These are phyloP conservation scores for Hypoxylon lienhwacheense DNA, from an alignment of 495 filamentous ascomycete species.

Conservation along the genomic window DNA sequence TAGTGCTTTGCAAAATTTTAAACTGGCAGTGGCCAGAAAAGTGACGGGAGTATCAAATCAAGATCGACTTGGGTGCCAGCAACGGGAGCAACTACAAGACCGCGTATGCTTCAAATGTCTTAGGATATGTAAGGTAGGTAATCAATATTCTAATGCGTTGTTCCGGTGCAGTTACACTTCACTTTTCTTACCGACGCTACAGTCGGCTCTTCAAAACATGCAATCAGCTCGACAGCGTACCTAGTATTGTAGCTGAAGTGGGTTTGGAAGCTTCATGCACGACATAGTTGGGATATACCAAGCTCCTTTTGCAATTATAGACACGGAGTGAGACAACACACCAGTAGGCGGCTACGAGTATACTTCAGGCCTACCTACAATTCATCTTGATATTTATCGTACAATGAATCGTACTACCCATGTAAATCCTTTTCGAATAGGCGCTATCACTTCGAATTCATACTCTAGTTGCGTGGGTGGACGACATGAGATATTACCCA, in stretches of 20 bases:
- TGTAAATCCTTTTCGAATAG: no score
- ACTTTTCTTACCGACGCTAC: constrained; percentile 1
- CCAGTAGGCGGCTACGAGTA: constrained; percentile 8
- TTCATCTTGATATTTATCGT: constrained; percentile 1
- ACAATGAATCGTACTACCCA: constrained; percentile 4
- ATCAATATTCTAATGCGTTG: background rate
- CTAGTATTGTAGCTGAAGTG: constrained; percentile 16
- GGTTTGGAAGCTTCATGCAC: constrained; percentile 16
- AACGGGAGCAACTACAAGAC: no score
- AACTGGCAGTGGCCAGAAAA: background rate
- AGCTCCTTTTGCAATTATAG: constrained; percentile 6
- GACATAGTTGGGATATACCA: constrained; percentile 18
- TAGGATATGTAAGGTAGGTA: background rate
- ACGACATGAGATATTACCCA: background rate
- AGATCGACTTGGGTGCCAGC: background rate
- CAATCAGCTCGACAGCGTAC: constrained; percentile 1
- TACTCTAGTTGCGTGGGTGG: no score
- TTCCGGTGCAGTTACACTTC: background rate
- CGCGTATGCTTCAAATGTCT: background rate
- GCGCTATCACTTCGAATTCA: no score
- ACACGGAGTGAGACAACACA: constrained; percentile 4
- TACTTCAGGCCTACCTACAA: background rate
- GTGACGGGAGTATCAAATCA: background rate
- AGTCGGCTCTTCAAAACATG: constrained; percentile 1
- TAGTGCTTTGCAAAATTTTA: background rate